These are phyloP conservation scores for Aleurites moluccanus DNA, from an alignment of 441 rosid genomes.

Conservation along the genomic window DNA sequence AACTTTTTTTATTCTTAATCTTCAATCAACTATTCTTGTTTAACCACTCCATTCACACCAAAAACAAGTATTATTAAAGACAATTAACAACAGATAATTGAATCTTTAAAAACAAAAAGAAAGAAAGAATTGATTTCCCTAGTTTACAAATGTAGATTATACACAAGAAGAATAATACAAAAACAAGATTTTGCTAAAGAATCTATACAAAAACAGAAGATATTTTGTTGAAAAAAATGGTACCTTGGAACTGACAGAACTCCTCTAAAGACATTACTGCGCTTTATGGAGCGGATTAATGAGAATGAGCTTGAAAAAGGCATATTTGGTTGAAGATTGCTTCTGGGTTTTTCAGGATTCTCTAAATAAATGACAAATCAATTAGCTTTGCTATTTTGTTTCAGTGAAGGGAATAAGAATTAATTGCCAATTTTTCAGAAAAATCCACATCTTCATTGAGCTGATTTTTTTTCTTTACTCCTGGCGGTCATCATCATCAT, in stretches of 20 bases:
- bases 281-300: conserved; percentile 35
- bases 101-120: neutral
- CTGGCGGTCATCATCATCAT: too few species aligned
- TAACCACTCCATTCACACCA: neutral
- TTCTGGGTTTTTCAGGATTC: neutral
- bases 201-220: neutral
- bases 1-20: neutral
- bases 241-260: conserved; percentile 42
- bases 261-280: conserved; percentile 32
- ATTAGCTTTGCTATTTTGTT: neutral
- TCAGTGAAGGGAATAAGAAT: neutral
- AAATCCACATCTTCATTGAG: too few species aligned
- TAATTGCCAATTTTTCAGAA: too few species aligned
- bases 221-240: neutral
- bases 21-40: neutral
- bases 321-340: neutral
- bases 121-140: neutral
- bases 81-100: neutral
- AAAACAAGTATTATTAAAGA: neutral
- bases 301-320: conserved; percentile 22
- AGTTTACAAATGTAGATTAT: neutral
- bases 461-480: too few species aligned
- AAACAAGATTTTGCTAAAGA: neutral
- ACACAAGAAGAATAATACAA: neutral
- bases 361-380: too few species aligned